Base-by-base conservation (phyloP, 768 basidiomycete species). In the Pleurotus citrinopileatus region DNA sequence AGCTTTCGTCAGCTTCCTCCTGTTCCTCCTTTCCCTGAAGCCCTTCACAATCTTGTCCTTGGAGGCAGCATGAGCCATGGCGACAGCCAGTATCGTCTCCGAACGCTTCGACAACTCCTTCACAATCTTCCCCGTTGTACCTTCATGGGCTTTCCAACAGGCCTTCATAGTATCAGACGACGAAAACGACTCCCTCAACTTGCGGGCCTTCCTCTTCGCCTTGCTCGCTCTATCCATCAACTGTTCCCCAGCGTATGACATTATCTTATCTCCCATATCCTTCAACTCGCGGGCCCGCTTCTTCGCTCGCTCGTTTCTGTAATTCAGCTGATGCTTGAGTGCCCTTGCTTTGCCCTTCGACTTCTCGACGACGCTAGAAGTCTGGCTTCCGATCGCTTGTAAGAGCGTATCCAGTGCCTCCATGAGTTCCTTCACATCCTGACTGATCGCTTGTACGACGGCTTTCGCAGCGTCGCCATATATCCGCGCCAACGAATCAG, bases 361-460 rank as follows among this genome's bases (percentile, higher is more conserved):
- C 38, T 78, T 73, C 44, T 73, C 68, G 36, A 84, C 66, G 48
- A 79, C 66, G 20, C 60, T 59, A 29, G 74, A 66, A 10, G 78
- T 79, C 55, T 85, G 82, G 47, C 69, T 71, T 9, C 73, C 74
- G 50, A 86, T 76, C 38, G 76, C 76, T 27, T 66, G 69, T 55
- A 78, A 67, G 29, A 87, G 73, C 0, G 76, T 80, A 58, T 87
- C 85, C 26, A 87, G 71, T 3, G 82, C 83, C 22, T 79, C 78
- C 28, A 80, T 63, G 17, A 87, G 70, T 57, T 86, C 84, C 19
- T 76, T 71, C 47, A 84, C 65, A 54, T 87, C 85, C 48, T 69
- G 73, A 7, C 73, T 73, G 19, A 84, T 66, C n/a, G 68, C 68
- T 5, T 76, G 69, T 1, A 74, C 62, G 20, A 77, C 63, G 10